Evolutionary conservation across 2,329 filamentous ascomycete species (phyloP).

Genomic region (Aspergillus alliaceus): DNA sequence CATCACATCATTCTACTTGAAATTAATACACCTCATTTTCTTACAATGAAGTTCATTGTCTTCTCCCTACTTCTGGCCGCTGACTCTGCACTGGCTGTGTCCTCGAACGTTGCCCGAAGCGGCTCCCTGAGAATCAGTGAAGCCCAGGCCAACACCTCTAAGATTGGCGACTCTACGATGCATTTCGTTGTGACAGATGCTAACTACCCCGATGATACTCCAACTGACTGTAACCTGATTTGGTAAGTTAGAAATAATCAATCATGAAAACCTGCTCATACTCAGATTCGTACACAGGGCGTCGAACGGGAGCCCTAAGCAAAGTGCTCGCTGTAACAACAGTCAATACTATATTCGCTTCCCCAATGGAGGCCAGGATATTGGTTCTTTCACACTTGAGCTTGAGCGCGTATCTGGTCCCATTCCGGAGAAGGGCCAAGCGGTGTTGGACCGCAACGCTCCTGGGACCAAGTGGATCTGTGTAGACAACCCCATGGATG

Average conservation of each 20-base stretch:
- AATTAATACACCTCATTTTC: no score
- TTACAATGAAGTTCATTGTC: not conserved
- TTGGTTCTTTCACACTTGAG: constrained; percentile 21
- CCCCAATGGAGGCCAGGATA: constrained; percentile 17
- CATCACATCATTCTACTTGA: not conserved
- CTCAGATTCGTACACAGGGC: constrained; percentile 3
- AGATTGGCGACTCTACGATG: constrained; percentile 8
- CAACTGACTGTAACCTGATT: constrained; percentile 24
- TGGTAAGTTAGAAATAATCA: constrained; percentile 14
- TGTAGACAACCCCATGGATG: constrained; percentile 8
- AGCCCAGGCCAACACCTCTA: constrained; percentile 9
- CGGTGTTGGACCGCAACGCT: constrained; percentile 12
- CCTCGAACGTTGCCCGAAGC: not conserved
- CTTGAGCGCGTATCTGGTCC: constrained; percentile 21
- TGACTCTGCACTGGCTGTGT: not conserved
- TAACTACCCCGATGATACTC: constrained; percentile 23
- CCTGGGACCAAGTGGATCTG: constrained; percentile 22
- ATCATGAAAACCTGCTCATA: not conserved
- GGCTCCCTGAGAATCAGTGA: constrained; percentile 14
- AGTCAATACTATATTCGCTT: constrained; percentile 26
- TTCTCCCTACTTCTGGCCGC: not conserved
- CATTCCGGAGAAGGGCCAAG: constrained; percentile 19
- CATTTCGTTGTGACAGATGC: constrained; percentile 23
- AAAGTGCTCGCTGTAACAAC: constrained; percentile 23
- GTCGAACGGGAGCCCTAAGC: constrained; percentile 14